These are phyloP conservation scores for Colletotrichum tanaceti DNA, from an alignment of 2,329 filamentous ascomycete species.

Conservation along the genomic window DNA sequence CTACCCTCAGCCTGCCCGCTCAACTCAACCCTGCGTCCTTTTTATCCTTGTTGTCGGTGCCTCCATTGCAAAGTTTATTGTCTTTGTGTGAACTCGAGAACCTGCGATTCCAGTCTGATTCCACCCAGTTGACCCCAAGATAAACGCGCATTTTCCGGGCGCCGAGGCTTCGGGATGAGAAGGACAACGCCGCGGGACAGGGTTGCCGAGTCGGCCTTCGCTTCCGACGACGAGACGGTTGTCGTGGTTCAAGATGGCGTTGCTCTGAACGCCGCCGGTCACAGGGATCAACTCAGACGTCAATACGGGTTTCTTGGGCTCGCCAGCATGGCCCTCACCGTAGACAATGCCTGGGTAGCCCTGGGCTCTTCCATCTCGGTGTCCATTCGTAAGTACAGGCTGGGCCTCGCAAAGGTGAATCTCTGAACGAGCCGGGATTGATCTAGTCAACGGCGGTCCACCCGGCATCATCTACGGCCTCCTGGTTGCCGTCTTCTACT, in stretches of 20 bases:
- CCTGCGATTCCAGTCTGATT: background rate
- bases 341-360: conserved; percentile 74
- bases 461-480: conserved; percentile 57
- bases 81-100: too few relatives aligned
- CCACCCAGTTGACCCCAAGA: too few relatives aligned
- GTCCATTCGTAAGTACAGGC: conserved; percentile 55
- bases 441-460: conserved; percentile 55
- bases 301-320: conserved; percentile 72
- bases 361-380: conserved; percentile 70
- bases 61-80: background rate
- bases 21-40: too few relatives aligned
- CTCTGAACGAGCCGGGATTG: conserved; percentile 17
- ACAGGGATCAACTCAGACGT: conserved; percentile 70
- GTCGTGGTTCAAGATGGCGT: conserved; percentile 52
- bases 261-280: conserved; percentile 72
- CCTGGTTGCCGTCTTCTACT: conserved; percentile 57
- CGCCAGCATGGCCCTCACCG: conserved; percentile 69
- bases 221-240: conserved; percentile 49
- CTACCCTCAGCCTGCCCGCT: background rate
- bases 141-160: too few relatives aligned
- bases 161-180: background rate
- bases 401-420: background rate
- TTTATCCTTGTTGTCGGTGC: background rate
- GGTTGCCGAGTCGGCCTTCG: background rate
- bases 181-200: background rate